Evolutionary conservation across 2,329 filamentous ascomycete genomes (phyloP).

Genomic region (Sclerotinia minor): DNA sequence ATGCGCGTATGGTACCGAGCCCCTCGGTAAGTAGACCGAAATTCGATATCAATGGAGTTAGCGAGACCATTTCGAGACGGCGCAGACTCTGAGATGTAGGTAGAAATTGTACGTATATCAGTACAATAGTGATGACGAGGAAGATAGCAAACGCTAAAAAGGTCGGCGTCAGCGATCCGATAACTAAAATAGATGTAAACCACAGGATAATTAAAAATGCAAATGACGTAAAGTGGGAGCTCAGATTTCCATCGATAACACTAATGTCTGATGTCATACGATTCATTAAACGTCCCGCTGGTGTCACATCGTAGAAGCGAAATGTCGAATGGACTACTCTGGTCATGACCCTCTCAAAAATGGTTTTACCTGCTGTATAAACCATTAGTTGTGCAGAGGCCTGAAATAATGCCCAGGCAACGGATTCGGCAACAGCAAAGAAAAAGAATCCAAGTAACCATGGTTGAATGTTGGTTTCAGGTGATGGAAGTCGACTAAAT

Average conservation of each 20-base stretch:
- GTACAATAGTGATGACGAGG: conserved; percentile 68
- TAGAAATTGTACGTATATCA: conserved; percentile 74
- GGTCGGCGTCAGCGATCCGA: conserved; percentile 73
- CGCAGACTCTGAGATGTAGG: conserved; percentile 81
- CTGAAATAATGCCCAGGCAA: conserved; percentile 62
- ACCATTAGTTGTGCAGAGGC: conserved; percentile 73
- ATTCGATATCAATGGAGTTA: conserved; percentile 87
- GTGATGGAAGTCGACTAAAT: conserved; percentile 61
- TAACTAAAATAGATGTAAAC: conserved; percentile 71
- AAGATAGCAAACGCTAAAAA: conserved; percentile 72
- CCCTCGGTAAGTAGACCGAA: conserved; percentile 87
- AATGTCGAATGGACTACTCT: conserved; percentile 79
- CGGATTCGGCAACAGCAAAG: conserved; percentile 61
- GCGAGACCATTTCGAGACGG: conserved; percentile 83
- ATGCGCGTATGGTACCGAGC: conserved; percentile 81
- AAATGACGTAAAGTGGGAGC: conserved; percentile 68
- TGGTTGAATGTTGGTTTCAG: conserved; percentile 64
- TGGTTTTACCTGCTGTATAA: conserved; percentile 71
- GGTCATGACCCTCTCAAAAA: conserved; percentile 73
- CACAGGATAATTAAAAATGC: conserved; percentile 71
- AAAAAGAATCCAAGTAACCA: conserved; percentile 74
- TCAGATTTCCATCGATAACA: conserved; percentile 84
- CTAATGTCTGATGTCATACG: conserved; percentile 87
- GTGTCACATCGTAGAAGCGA: conserved; percentile 87
- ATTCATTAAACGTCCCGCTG: conserved; percentile 88